Base-by-base conservation (phyloP, 1,284 basidiomycete genomes). In the Ustilago vetiveriae region DNA sequence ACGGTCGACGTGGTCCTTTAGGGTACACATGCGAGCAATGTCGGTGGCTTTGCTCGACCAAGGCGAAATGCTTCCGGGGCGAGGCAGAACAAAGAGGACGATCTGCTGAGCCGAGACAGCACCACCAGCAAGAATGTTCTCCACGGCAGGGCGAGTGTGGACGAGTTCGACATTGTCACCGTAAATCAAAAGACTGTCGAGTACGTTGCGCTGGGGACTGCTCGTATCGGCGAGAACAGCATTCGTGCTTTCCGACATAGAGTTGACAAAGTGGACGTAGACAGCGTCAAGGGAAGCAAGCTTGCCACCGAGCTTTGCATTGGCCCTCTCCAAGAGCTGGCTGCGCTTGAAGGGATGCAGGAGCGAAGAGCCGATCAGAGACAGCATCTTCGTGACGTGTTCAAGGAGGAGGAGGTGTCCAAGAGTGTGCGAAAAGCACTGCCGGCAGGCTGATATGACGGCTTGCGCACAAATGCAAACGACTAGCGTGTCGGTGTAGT, bases 41-140 rank as follows among this genome's bases (percentile, higher is more conserved):
- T 98, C 94, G 2, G 94, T 96, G 3, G 95, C 95, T 83, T 98
- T 98, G 84, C 91, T 94, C 8, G 94, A 96, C 95, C 95, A 98
- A 1, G 95, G 92, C 19, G 90, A 92, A 80, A 93, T 89, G 29
- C 90, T 76, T 30, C 78, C 79, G 2, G 72, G 54, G 14, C 80
- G 72, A 1, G 80, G 80, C 14, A 63, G 54, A 17, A 81, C 79
- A 40, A 76, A 81, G 46, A 80, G 73, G 24, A 75, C 66, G 21
- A 49, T 47, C 32, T 47, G 4, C 22, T 47, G 4, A 89, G 90
- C 10, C 85, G 51, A 26, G 16, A 45, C 24, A 32, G 50, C 37
- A 32, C 23, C 27, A 9, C 47, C 51, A 16, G 72, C 43, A 27
- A 71, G 65, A 36, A 80, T 75, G 17, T 78, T 71, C 24, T 82